Percentiles rank a stretch among this genome's conserved stretches.
phyloP scores from a whole-genome alignment of 768 basidiomycete genomes.

The Pleurotus sapidus region DNA sequence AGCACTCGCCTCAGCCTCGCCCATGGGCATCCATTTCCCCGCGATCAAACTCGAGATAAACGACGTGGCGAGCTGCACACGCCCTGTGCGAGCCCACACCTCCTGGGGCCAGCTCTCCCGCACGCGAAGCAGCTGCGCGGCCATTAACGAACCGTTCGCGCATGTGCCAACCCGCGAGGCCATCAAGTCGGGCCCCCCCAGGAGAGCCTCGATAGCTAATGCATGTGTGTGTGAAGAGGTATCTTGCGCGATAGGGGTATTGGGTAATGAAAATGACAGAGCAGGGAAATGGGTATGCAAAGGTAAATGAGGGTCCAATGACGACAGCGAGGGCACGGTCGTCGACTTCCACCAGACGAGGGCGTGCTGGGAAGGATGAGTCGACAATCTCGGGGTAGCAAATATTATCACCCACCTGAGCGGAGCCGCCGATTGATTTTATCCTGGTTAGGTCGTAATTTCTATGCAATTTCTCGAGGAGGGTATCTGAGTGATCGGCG shows the following conservation, averaged over 20 bases:
- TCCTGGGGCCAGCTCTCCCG: conserved; percentile 78
- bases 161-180: conserved; percentile 72
- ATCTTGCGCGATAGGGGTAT: conserved; percentile 74
- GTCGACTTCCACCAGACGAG: conserved; percentile 88
- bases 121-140: conserved; percentile 74
- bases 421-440: conserved; percentile 73
- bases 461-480: conserved; percentile 71
- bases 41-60: conserved; percentile 70
- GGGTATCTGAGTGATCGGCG: conserved; percentile 46
- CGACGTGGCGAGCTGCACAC: conserved; percentile 73
- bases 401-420: conserved; percentile 51
- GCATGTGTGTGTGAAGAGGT: conserved; percentile 81
- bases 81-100: conserved; percentile 75
- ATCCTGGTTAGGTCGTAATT: conserved; percentile 71
- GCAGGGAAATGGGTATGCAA: conserved; percentile 68
- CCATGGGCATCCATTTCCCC: conserved; percentile 70
- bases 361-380: conserved; percentile 44
- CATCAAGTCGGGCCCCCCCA: conserved; percentile 79
- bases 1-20: conserved; percentile 74
- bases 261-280: conserved; percentile 67
- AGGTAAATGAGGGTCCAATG: conserved; percentile 68
- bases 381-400: conserved; percentile 7
- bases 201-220: conserved; percentile 66
- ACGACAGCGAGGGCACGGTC: conserved; percentile 67
- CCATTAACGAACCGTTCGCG: conserved; percentile 65